phyloP scores from a whole-genome alignment of 1,139 yeast species.

The Yamadazyma epiphylla region DNA sequence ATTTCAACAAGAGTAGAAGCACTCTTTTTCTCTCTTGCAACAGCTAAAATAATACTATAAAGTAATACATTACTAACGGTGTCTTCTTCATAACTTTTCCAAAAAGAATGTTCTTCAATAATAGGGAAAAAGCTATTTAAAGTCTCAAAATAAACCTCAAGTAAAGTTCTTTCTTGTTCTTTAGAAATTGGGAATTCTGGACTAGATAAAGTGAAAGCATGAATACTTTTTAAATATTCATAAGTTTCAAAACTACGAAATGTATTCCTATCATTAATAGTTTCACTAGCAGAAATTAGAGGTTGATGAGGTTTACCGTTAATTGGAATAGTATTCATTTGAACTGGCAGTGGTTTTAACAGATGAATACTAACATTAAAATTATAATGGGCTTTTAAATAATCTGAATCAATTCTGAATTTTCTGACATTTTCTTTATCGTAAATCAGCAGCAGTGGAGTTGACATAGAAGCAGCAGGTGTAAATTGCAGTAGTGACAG shows the following conservation, averaged over 20 bases:
- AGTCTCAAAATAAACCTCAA: conserved; percentile 28
- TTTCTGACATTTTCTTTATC: too few relatives aligned
- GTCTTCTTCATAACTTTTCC: conserved; percentile 22
- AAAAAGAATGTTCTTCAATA: conserved; percentile 23
- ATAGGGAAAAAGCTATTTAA: conserved; percentile 33
- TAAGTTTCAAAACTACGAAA: conserved; percentile 1
- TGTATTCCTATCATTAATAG: neutral
- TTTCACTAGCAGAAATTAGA: neutral
- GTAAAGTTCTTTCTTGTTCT: conserved; percentile 18
- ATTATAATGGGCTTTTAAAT: conserved; percentile 20
- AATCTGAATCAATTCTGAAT: conserved; percentile 22
- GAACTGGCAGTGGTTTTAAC: too few relatives aligned
- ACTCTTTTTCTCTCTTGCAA: conserved; percentile 26
- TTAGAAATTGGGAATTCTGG: conserved; percentile 18
- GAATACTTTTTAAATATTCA: conserved; percentile 19
- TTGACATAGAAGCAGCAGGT: too few relatives aligned
- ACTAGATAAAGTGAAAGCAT: conserved; percentile 32
- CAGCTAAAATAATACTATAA: conserved; percentile 25
- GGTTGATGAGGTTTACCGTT: neutral
- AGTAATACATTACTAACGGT: conserved; percentile 22
- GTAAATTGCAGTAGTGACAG: too few relatives aligned
- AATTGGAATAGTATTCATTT: neutral
- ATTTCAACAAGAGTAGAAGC: conserved; percentile 22
- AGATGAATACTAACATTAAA: conserved; percentile 23
- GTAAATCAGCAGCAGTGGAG: too few relatives aligned